A percentile compares a stretch with the other conserved stretches of the same genome.
Evolutionary conservation across 2,329 filamentous ascomycete species (phyloP).

Genomic region (Talaromyces sp.): DNA sequence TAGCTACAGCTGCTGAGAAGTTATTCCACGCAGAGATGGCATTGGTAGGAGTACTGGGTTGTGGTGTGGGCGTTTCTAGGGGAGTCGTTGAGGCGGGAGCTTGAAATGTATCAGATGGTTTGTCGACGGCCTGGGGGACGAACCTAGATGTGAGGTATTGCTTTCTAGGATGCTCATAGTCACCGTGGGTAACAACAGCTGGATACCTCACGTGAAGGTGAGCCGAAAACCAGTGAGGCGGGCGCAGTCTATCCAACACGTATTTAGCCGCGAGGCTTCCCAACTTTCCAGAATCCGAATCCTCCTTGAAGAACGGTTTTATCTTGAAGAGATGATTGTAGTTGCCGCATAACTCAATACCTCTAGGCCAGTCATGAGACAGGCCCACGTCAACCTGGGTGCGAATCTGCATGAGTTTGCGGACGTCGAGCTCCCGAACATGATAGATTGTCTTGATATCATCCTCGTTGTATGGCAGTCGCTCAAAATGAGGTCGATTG

Average conservation of each 20-base stretch:
- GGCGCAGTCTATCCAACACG: slow-evolving; percentile 76
- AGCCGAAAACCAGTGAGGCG: slow-evolving; percentile 86
- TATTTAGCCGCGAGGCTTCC: slow-evolving; percentile 77
- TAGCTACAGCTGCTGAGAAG: slow-evolving; percentile 33
- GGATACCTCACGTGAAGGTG: slow-evolving; percentile 88
- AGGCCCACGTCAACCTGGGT: slow-evolving; percentile 87
- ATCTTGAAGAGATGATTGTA: slow-evolving; percentile 62
- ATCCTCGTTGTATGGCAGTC: slow-evolving; percentile 74
- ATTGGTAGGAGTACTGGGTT: neutral
- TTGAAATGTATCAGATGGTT: neutral
- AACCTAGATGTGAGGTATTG: neutral
- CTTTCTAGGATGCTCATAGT: slow-evolving; percentile 22
- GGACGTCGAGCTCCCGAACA: slow-evolving; percentile 81
- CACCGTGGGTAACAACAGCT: slow-evolving; percentile 55
- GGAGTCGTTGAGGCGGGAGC: neutral
- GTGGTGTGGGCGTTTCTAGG: neutral
- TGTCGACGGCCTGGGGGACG: slow-evolving; percentile 1
- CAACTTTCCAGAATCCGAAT: slow-evolving; percentile 70
- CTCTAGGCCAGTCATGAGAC: slow-evolving; percentile 93
- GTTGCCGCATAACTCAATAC: slow-evolving; percentile 76
- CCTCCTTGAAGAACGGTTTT: slow-evolving; percentile 72
- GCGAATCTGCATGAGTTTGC: slow-evolving; percentile 79
- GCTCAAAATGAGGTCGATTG: slow-evolving; percentile 75
- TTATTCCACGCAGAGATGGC: slow-evolving; percentile 38
- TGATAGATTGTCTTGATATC: slow-evolving; percentile 85